A percentile compares a stretch with the other conserved stretches of the same genome.
phyloP scores from a whole-genome alignment of 495 filamentous ascomycete species.

The Tuber magnatum region DNA sequence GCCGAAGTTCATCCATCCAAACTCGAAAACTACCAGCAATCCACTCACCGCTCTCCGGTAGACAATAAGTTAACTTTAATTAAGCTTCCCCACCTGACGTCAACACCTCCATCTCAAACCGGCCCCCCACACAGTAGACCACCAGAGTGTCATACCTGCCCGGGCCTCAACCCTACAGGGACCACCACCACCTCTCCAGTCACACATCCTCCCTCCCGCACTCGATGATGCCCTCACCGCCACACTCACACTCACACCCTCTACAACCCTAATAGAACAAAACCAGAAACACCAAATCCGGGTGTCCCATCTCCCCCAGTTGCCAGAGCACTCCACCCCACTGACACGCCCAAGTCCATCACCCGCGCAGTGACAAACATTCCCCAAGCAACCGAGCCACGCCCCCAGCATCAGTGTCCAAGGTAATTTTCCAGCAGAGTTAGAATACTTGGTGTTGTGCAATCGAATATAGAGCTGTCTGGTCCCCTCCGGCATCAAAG shows the following conservation, averaged over 20 bases:
- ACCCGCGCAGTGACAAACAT: neutral
- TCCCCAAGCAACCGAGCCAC: neutral
- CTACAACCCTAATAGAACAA: neutral
- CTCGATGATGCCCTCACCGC: neutral
- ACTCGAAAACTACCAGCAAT: neutral
- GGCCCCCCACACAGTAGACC: neutral
- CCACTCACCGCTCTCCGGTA: neutral
- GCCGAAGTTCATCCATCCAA: neutral
- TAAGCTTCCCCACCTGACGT: constrained; percentile 4
- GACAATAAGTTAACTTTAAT: neutral
- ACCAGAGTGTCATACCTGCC: neutral
- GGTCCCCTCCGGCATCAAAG: too few relatives aligned
- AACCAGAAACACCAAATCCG: neutral
- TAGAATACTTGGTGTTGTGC: too few relatives aligned
- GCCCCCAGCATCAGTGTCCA: neutral
- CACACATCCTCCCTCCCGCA: neutral
- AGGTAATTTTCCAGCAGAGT: too few relatives aligned
- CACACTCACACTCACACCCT: too few relatives aligned
- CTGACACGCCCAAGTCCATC: neutral
- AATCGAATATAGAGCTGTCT: too few relatives aligned
- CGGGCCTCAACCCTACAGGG: neutral
- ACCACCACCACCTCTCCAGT: neutral
- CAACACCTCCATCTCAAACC: neutral
- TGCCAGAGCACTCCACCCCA: neutral
- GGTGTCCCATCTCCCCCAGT: neutral